Evolutionary conservation across 306 rosid genomes (phyloP), one percentile per base, ranked within the genome.

Genomic region (Cicer yamashitae): DNA sequence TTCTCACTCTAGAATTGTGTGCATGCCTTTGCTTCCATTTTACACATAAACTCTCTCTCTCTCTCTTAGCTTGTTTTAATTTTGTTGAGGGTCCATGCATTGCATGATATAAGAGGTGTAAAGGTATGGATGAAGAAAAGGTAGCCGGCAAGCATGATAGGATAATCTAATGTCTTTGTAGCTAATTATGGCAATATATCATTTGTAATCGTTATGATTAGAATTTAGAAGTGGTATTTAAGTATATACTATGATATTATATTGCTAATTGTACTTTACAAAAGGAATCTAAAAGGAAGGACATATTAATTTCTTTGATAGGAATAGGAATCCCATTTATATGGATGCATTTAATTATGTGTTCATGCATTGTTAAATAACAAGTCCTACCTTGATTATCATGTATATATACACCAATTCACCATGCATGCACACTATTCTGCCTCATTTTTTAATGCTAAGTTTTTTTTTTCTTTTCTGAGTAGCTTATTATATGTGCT

Each of bases 1-100:
- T 46, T 85, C 82, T 87, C 87, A 58, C 91, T 80, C 77, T 80
- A 76, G 73, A 83, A 11, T 40, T 87, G 85, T 80, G 87, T 87
- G 89, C 92, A 92, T 86, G 89, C 91, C 97, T 89, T 93, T 93
- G 96, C 98, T 91, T 93, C 87, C 80, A 80, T 89, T 91, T 91
- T 87, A 93, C 98, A 89, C 37, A 30, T 30, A 30, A 30, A 30
- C 37, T 72, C 82, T 87, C 85, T 86, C 85, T 76, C 81, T 76
- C 68, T 60, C 34, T 54, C 40, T 58, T 12, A 20, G 38, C 3
- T 7, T 18, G 6, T 59, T 7, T 48, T 46, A 45, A 38, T 65
- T 56, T 38, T 62, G 13, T 54, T 73, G 53, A 77, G 88, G 85
- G 85, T 77, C 86, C 85, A 77, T 88, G 89, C 86, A 89, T 76